Percentiles rank a stretch among this genome's conserved stretches.
These are phyloP conservation scores for Spathaspora sp. DNA, from an alignment of 805 yeast genomes.

Conservation along the genomic window DNA sequence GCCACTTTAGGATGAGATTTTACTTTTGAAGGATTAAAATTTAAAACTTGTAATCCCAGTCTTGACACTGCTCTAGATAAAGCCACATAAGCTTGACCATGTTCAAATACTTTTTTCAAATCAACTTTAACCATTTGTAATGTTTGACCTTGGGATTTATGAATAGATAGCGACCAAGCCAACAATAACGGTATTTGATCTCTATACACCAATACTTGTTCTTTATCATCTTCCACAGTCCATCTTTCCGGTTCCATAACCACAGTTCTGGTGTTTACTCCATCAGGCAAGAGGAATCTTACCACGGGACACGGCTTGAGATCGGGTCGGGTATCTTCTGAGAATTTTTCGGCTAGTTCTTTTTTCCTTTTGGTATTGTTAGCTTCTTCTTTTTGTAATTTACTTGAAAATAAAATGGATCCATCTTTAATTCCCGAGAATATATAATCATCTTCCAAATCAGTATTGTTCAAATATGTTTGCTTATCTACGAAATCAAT, in stretches of 20 bases:
- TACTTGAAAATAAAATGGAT: neutral
- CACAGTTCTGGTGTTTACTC: slow-evolving; percentile 63
- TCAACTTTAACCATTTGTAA: slow-evolving; percentile 81
- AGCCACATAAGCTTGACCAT: slow-evolving; percentile 96
- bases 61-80: slow-evolving; percentile 84
- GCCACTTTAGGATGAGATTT: slow-evolving; percentile 68
- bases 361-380: slow-evolving; percentile 36
- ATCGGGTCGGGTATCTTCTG: slow-evolving; percentile 42
- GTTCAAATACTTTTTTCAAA: slow-evolving; percentile 71
- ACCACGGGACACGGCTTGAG: slow-evolving; percentile 68
- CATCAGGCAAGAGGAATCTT: slow-evolving; percentile 67
- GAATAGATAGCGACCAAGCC: slow-evolving; percentile 97
- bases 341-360: slow-evolving; percentile 30
- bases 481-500: slow-evolving; percentile 48
- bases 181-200: slow-evolving; percentile 80
- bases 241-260: slow-evolving; percentile 81
- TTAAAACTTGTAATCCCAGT: slow-evolving; percentile 76
- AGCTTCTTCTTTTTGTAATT: neutral
- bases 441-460: slow-evolving; percentile 13
- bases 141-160: slow-evolving; percentile 96
- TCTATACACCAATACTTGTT: slow-evolving; percentile 64
- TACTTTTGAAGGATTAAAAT: slow-evolving; percentile 64
- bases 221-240: slow-evolving; percentile 72
- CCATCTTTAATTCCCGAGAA: slow-evolving; percentile 7
- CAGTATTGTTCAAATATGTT: slow-evolving; percentile 25